Percentiles rank a stretch among this genome's conserved stretches.
phyloP scores from a whole-genome alignment of 331 rosid species.

The Cydonia oblonga region DNA sequence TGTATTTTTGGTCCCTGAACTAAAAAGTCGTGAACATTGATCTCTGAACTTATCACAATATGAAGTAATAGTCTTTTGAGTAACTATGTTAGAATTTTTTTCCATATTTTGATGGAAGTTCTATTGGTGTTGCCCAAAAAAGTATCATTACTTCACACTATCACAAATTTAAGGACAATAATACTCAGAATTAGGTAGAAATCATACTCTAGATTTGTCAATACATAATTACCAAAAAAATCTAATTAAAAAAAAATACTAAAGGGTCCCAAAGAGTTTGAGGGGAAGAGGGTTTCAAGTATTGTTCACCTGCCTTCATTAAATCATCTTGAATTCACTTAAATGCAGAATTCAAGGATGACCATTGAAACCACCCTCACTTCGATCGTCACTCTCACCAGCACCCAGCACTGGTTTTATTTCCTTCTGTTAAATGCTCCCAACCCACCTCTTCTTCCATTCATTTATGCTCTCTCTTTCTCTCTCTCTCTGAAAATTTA shows the following conservation, averaged over 20 bases:
- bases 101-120: too few relatives aligned
- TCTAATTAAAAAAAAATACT: not conserved
- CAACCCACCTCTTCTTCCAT: conserved; percentile 59
- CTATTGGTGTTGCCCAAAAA: not conserved
- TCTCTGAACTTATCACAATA: not conserved
- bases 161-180: too few relatives aligned
- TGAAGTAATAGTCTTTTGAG: not conserved
- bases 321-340: conserved; percentile 78
- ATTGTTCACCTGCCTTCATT: conserved; percentile 78
- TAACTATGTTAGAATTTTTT: not conserved
- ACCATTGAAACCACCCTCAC: conserved; percentile 32
- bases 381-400: conserved; percentile 35
- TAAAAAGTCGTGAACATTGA: not conserved
- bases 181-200: not conserved
- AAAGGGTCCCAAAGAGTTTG: conserved; percentile 25
- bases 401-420: conserved; percentile 18
- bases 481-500: conserved; percentile 7
- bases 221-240: not conserved
- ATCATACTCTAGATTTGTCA: not conserved
- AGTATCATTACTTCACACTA: not conserved
- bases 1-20: not conserved
- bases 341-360: conserved; percentile 64
- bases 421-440: conserved; percentile 42
- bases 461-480: conserved; percentile 40
- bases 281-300: conserved; percentile 36